phyloP scores from a whole-genome alignment of 345 rosid species.

The Acer yangbiense region DNA sequence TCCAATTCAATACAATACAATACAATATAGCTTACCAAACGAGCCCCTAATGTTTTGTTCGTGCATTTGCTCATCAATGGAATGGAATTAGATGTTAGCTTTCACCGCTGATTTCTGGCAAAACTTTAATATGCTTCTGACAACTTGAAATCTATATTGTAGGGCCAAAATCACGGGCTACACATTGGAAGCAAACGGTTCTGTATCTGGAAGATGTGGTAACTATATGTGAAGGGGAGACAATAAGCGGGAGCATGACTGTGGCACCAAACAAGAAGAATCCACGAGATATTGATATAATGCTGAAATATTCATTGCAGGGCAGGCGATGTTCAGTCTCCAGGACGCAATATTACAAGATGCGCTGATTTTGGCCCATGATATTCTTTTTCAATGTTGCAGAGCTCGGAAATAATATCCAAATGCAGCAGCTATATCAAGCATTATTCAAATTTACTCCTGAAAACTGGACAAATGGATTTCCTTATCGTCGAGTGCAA shows the following conservation, averaged over 20 bases:
- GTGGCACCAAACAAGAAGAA: slow-evolving; percentile 88
- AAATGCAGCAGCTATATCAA: background rate
- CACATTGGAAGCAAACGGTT: slow-evolving; percentile 99
- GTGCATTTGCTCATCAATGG: background rate
- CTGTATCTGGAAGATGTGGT: slow-evolving; percentile 90
- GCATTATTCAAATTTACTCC: background rate
- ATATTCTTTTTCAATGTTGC: background rate
- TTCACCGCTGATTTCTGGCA: background rate
- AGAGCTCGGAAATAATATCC: background rate
- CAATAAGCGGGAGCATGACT: slow-evolving; percentile 81
- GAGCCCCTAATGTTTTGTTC: background rate
- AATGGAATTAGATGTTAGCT: background rate
- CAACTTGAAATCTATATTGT: slow-evolving; percentile 18
- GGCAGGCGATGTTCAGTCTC: slow-evolving; percentile 68
- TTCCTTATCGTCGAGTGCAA: slow-evolving; percentile 3
- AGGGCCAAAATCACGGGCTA: slow-evolving; percentile 78
- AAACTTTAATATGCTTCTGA: background rate
- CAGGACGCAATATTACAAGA: slow-evolving; percentile 70
- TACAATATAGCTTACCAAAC: no score
- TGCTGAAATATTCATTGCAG: slow-evolving; percentile 65
- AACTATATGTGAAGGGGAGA: slow-evolving; percentile 92
- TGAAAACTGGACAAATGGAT: background rate
- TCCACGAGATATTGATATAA: slow-evolving; percentile 89
- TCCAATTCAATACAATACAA: no score
- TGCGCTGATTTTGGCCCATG: slow-evolving; percentile 49